Percentiles rank a stretch among this genome's conserved stretches.
phyloP scores from a whole-genome alignment of 208 protist genomes.

The Acanthamoeba sp. region DNA sequence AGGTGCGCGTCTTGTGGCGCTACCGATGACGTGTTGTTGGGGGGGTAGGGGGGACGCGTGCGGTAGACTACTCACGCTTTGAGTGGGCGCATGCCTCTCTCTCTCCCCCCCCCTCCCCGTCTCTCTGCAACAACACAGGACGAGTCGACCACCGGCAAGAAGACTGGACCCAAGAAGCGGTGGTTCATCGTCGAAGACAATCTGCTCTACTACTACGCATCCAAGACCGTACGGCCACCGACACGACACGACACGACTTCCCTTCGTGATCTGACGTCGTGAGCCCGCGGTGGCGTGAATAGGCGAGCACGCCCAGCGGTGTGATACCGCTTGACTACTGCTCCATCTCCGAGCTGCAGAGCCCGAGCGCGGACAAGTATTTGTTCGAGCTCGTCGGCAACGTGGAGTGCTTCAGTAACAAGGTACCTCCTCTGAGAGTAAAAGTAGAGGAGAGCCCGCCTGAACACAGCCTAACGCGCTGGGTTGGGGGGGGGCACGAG shows the following conservation, averaged over 20 bases:
- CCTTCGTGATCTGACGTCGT: no score
- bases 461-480: background rate
- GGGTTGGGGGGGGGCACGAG: background rate
- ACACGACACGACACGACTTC: no score
- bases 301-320: conserved; percentile 37
- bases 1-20: background rate
- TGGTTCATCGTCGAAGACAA: conserved; percentile 62
- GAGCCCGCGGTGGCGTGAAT: no score
- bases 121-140: no score
- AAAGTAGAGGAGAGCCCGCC: no score
- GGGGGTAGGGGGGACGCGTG: no score
- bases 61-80: no score
- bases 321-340: conserved; percentile 52
- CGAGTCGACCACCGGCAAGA: background rate
- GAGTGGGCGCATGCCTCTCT: no score
- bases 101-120: no score
- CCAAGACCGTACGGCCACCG: background rate
- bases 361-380: conserved; percentile 1
- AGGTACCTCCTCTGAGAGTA: background rate
- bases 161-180: conserved; percentile 3
- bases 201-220: conserved; percentile 41
- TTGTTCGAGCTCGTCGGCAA: conserved; percentile 14
- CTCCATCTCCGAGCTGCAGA: conserved; percentile 42
- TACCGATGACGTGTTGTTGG: no score
- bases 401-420: conserved; percentile 17